Evolutionary conservation across 2,329 filamentous ascomycete genomes (phyloP), one percentile per base, ranked within the genome.

Genomic region (Boeremia lycopersici): DNA sequence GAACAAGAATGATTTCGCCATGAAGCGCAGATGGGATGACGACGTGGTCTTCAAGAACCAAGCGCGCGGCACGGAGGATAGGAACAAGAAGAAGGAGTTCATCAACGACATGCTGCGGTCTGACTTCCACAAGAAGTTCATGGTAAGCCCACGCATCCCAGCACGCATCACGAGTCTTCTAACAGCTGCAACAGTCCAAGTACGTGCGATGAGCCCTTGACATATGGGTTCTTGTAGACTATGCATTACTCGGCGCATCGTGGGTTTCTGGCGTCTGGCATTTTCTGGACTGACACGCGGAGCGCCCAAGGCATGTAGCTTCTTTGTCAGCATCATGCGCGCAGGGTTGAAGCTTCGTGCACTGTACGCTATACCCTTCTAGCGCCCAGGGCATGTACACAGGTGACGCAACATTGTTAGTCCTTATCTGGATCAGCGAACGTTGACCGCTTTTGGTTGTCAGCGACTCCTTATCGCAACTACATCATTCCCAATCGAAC

Each of bases 41-140:
- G 95, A 99, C 73, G 95, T 99, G 11, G 93, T 99, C 2, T 99
- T 99, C 79, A 98, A 96, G 81, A 99, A 99, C 76, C 95, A 99
- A 78, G 95, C 93, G 30, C 85, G 95, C 55, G 95, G 93, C 8
- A 96, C 93, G 0, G 93, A 98, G 71, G 91, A 97, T 60, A 93
- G 89, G 80, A 87, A 89, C 60, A 92, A 89, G 80, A 92, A 89
- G 80, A 96, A 93, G 80, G 93, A 96, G 76, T 99, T 99, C 78
- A 93, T 99, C 76, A 99, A 99, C 73, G 92, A 98, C 77, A 82
- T 96, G 70, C 79, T 98, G 60, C 87, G 93, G 59, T 97, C 92
- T 28, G 95, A 99, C 76, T 99, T 99, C 76, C 95, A 99, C 81
- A 95, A 93, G 78, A 88, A 92, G 60, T 99, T 99, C 76, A 99